These are phyloP conservation scores for Pseudonitzschia multistriata DNA, from an alignment of 108 stramenopile species.

Conservation along the genomic window DNA sequence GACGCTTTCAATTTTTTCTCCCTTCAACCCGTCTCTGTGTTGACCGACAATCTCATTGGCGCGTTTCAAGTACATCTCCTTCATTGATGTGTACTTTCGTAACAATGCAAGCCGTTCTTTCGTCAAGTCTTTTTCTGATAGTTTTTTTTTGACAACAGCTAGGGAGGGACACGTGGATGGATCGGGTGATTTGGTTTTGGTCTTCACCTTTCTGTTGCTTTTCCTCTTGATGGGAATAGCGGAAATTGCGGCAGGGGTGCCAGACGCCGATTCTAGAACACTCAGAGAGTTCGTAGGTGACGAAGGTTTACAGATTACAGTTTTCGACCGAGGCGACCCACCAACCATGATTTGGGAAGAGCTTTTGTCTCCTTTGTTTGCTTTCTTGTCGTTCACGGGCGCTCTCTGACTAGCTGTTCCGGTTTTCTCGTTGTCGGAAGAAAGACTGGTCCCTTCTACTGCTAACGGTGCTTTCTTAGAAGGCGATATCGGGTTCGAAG, in stretches of 20 bases:
- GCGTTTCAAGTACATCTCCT: conserved; percentile 12
- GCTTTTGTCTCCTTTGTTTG: too few species aligned
- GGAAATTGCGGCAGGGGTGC: not conserved
- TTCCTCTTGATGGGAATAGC: not conserved
- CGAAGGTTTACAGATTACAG: too few species aligned
- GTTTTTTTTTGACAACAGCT: not conserved
- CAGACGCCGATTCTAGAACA: too few species aligned
- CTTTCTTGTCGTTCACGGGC: too few species aligned
- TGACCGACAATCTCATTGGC: conserved; percentile 17
- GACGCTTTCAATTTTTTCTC: conserved; percentile 1
- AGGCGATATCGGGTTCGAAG: too few species aligned
- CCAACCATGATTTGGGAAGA: too few species aligned
- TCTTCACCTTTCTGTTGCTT: not conserved
- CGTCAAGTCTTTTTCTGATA: not conserved
- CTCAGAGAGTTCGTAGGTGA: too few species aligned
- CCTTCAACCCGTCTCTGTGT: conserved; percentile 7
- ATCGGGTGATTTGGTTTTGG: not conserved
- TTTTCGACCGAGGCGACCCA: too few species aligned
- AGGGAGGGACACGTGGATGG: not conserved
- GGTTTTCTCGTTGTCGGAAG: too few species aligned
- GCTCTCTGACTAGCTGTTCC: too few species aligned
- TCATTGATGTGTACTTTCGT: conserved; percentile 20
- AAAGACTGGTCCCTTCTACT: too few species aligned
- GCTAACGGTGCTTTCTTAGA: too few species aligned
- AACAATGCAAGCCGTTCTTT: conserved; percentile 12